These are phyloP conservation scores for Aspergillus ochraceus DNA, from an alignment of 2,329 filamentous ascomycete species.

Conservation along the genomic window DNA sequence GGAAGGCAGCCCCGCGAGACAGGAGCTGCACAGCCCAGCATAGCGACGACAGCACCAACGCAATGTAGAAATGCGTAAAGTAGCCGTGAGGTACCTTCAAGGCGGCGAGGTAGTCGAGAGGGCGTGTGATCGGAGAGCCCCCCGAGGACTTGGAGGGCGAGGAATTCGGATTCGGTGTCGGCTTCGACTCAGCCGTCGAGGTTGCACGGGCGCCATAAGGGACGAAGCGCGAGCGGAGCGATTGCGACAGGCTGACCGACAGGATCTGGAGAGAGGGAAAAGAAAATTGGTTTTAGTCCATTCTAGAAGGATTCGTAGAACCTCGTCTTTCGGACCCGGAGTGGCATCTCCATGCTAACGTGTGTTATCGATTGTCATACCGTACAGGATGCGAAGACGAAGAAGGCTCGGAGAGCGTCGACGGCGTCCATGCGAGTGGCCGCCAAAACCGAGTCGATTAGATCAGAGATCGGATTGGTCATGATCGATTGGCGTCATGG, in stretches of 20 bases:
- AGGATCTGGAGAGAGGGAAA: slow-evolving; percentile 41
- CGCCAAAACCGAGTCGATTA: slow-evolving; percentile 17
- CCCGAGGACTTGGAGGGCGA: slow-evolving; percentile 11
- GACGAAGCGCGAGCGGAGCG: slow-evolving; percentile 57
- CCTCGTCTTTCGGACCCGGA: background rate
- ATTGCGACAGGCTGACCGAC: slow-evolving; percentile 51
- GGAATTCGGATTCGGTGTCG: background rate
- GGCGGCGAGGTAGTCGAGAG: slow-evolving; percentile 54
- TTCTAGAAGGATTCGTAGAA: slow-evolving; percentile 13
- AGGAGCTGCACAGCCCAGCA: slow-evolving; percentile 73
- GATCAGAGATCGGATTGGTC: slow-evolving; percentile 14
- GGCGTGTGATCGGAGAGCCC: slow-evolving; percentile 12
- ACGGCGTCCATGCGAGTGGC: slow-evolving; percentile 31
- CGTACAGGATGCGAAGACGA: slow-evolving; percentile 38
- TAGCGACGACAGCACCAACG: slow-evolving; percentile 66
- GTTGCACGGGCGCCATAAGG: slow-evolving; percentile 59
- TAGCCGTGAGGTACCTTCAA: slow-evolving; percentile 79
- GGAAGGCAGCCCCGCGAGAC: slow-evolving; percentile 55
- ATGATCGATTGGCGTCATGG: slow-evolving; percentile 1
- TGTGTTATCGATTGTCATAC: slow-evolving; percentile 27
- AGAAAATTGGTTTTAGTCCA: slow-evolving; percentile 17
- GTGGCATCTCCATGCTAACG: slow-evolving; percentile 4
- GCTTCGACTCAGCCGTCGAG: slow-evolving; percentile 18
- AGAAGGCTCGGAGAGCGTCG: slow-evolving; percentile 39
- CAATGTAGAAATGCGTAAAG: slow-evolving; percentile 84